Evolutionary conservation across 164 flowering plant genomes (phyloP).

Genomic region (Malania oleifera): DNA sequence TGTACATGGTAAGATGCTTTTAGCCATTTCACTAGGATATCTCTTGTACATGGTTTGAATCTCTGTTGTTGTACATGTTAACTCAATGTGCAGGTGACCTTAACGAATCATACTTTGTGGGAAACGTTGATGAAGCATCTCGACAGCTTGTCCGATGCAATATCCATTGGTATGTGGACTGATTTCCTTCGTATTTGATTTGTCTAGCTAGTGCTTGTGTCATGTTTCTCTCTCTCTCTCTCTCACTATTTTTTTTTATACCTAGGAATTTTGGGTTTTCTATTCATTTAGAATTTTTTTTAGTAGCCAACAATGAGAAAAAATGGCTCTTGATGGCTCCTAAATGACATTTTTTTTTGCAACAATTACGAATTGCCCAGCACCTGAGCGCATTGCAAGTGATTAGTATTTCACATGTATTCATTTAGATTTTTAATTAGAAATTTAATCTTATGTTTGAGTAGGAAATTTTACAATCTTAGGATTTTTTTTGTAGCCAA

Average conservation of each 20-base stretch:
- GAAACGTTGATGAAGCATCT: constrained; percentile 91
- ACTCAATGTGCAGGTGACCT: constrained; percentile 64
- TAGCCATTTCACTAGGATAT: not conserved
- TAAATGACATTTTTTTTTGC: too few species aligned
- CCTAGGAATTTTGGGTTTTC: too few species aligned
- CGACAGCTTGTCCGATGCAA: constrained; percentile 70
- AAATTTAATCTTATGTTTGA: too few species aligned
- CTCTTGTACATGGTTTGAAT: not conserved
- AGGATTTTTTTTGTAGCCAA: too few species aligned
- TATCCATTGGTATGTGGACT: constrained; percentile 63
- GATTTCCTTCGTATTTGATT: not conserved
- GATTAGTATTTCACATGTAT: too few species aligned
- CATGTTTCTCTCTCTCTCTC: not conserved
- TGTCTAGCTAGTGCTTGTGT: not conserved
- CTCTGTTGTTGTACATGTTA: constrained; percentile 1
- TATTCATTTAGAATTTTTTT: too few species aligned
- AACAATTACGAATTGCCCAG: too few species aligned
- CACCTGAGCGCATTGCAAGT: too few species aligned
- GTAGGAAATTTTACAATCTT: too few species aligned
- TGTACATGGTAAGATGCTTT: constrained; percentile 65
- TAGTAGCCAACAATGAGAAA: too few species aligned
- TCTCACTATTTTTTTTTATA: not conserved
- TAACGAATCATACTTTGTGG: constrained; percentile 94
- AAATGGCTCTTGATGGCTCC: too few species aligned
- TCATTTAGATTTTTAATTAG: too few species aligned